These are phyloP conservation scores for Xylariales sp. DNA, from an alignment of 2,329 filamentous ascomycete genomes.

Conservation along the genomic window DNA sequence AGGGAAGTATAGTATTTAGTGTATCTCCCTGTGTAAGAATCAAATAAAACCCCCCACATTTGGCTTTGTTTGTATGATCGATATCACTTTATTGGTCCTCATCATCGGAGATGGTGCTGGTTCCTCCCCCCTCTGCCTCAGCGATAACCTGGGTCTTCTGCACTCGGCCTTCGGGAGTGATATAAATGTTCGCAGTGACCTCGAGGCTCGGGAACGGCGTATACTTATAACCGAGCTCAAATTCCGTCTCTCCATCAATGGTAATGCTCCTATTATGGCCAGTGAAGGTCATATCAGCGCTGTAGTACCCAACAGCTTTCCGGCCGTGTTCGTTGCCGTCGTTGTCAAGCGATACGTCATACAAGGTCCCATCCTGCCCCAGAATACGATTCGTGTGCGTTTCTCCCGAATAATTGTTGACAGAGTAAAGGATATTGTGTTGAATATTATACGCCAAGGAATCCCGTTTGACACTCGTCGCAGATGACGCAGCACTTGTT, in stretches of 20 bases:
- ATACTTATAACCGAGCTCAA: conserved; percentile 66
- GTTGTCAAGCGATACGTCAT: conserved; percentile 66
- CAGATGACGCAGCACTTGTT: conserved; percentile 34
- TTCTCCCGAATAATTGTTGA: conserved; percentile 69
- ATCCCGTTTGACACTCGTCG: conserved; percentile 41
- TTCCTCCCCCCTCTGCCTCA: conserved; percentile 64
- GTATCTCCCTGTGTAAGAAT: too few relatives aligned
- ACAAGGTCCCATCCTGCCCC: conserved; percentile 65
- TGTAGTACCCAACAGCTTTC: conserved; percentile 61
- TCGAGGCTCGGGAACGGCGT: conserved; percentile 61
- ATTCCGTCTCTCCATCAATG: conserved; percentile 58
- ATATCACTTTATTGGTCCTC: conserved; percentile 7
- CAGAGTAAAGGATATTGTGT: conserved; percentile 69
- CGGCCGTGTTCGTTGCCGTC: conserved; percentile 59
- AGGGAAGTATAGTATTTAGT: too few relatives aligned
- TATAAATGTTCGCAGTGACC: conserved; percentile 60
- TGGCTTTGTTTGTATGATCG: too few relatives aligned
- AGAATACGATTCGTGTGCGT: conserved; percentile 68
- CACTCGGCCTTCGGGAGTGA: conserved; percentile 59
- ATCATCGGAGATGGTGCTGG: conserved; percentile 62
- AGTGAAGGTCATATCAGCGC: conserved; percentile 64
- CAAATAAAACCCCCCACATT: too few relatives aligned
- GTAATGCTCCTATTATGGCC: conserved; percentile 62
- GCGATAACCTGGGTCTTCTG: conserved; percentile 63
- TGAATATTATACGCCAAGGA: conserved; percentile 59